These are phyloP conservation scores for Microsporum canis DNA, from an alignment of 2,329 filamentous ascomycete genomes.

Conservation along the genomic window DNA sequence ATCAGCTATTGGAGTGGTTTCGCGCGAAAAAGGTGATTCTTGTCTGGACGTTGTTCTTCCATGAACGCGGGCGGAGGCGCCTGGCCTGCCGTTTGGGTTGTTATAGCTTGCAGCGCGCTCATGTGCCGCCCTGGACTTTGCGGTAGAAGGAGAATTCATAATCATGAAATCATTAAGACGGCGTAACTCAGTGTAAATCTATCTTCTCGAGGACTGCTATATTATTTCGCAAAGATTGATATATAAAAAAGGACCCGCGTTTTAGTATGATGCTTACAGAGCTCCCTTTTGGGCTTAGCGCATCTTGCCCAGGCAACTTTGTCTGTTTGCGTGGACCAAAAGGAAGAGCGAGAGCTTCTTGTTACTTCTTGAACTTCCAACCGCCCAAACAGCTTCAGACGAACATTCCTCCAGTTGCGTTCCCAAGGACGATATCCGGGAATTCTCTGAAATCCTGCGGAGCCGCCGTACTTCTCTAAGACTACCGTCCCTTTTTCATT, in stretches of 20 bases:
- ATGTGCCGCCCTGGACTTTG: slow-evolving; percentile 30
- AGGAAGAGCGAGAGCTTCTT: neutral
- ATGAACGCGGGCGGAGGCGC: slow-evolving; percentile 31
- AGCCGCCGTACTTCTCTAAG: neutral
- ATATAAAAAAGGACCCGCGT: neutral
- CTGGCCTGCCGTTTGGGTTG: slow-evolving; percentile 25
- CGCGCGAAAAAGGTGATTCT: slow-evolving; percentile 13
- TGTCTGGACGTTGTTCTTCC: slow-evolving; percentile 16
- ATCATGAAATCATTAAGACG: slow-evolving; percentile 17
- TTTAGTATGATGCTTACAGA: slow-evolving; percentile 2
- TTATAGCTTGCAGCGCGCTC: slow-evolving; percentile 29
- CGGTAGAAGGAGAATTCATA: slow-evolving; percentile 16
- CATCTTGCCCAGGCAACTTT: slow-evolving; percentile 14
- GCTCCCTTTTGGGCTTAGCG: slow-evolving; percentile 17
- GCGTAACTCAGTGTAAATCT: neutral
- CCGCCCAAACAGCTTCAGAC: slow-evolving; percentile 7
- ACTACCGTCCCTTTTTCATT: neutral
- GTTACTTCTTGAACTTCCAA: neutral
- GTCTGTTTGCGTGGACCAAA: slow-evolving; percentile 14
- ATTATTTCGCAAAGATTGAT: neutral
- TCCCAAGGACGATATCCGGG: neutral
- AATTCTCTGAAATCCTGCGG: neutral
- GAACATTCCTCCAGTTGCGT: neutral
- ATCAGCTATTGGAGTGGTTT: slow-evolving; percentile 13
- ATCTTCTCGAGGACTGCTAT: neutral